Conservation (phyloP, 495 filamentous ascomycete species). For the Articulospora tetracladia region DNA sequence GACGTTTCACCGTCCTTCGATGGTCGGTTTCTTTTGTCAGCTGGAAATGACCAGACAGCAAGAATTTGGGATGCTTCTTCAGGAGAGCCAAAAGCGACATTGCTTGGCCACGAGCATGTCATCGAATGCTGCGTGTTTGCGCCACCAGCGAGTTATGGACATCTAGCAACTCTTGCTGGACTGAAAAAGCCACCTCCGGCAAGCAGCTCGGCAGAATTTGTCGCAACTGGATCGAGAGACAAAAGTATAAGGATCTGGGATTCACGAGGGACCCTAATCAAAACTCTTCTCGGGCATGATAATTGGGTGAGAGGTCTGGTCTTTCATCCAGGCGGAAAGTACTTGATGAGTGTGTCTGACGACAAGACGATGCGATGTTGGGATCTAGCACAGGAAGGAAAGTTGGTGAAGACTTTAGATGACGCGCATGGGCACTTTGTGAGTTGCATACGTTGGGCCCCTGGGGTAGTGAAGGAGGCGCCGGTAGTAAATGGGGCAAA, state of each 20-base stretch:
- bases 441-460: constrained; percentile 89
- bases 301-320: constrained; percentile 90
- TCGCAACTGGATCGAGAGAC: constrained; percentile 87
- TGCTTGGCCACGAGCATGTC: constrained; percentile 86
- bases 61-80: constrained; percentile 82
- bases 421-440: constrained; percentile 87
- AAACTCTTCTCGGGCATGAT: constrained; percentile 86
- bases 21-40: constrained; percentile 76
- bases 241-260: constrained; percentile 94
- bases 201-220: constrained; percentile 77
- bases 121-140: constrained; percentile 89
- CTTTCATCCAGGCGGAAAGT: constrained; percentile 94
- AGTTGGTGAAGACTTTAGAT: constrained; percentile 76
- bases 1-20: constrained; percentile 81
- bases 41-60: constrained; percentile 75
- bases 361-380: constrained; percentile 94
- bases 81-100: constrained; percentile 71
- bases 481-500: constrained; percentile 39
- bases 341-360: constrained; percentile 78
- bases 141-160: constrained; percentile 69
- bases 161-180: constrained; percentile 77
- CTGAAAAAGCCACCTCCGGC: constrained; percentile 74
- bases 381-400: constrained; percentile 89
- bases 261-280: constrained; percentile 77
- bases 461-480: constrained; percentile 60